Conservation (phyloP, 208 protist genomes). For the Kentomonas sorsogonicus region DNA sequence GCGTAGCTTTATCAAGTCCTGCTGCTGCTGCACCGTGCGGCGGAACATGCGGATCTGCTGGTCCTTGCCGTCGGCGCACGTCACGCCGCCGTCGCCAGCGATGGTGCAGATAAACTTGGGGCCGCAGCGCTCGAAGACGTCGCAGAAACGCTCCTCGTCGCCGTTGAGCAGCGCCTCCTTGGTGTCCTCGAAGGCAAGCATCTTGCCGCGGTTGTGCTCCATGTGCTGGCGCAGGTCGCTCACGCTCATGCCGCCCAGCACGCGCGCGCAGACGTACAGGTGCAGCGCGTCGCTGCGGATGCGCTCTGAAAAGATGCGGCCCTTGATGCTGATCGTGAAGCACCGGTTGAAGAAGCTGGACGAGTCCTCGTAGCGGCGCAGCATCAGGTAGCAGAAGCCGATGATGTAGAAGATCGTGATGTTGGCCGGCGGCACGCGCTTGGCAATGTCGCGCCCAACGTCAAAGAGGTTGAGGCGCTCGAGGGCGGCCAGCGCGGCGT, state of each 20-base stretch:
- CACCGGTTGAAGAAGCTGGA: conserved; percentile 76
- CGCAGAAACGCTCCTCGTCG: conserved; percentile 86
- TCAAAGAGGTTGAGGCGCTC: conserved; percentile 72
- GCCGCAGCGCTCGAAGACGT: conserved; percentile 87
- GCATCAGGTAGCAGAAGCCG: conserved; percentile 90
- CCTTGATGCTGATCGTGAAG: conserved; percentile 52
- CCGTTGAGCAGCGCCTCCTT: conserved; percentile 69
- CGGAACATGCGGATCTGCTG: conserved; percentile 87
- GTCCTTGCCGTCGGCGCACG: conserved; percentile 79
- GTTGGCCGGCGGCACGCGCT: conserved; percentile 58
- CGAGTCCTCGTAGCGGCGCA: conserved; percentile 86
- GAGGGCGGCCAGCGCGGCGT: conserved; percentile 59
- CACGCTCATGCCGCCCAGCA: conserved; percentile 76
- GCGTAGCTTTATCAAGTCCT: conserved; percentile 81
- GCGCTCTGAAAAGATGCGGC: conserved; percentile 77
- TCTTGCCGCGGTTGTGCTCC: conserved; percentile 31
- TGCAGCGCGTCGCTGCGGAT: conserved; percentile 77
- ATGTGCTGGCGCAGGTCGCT: conserved; percentile 62
- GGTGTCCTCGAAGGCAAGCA: conserved; percentile 74
- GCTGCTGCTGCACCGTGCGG: conserved; percentile 85
- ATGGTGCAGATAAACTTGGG: conserved; percentile 85
- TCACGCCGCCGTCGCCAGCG: conserved; percentile 37
- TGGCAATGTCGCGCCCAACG: conserved; percentile 49
- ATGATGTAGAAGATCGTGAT: conserved; percentile 83
- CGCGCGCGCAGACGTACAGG: conserved; percentile 76